Base-by-base conservation (phyloP, 2,329 filamentous ascomycete genomes). In the Leptographium flavum region DNA sequence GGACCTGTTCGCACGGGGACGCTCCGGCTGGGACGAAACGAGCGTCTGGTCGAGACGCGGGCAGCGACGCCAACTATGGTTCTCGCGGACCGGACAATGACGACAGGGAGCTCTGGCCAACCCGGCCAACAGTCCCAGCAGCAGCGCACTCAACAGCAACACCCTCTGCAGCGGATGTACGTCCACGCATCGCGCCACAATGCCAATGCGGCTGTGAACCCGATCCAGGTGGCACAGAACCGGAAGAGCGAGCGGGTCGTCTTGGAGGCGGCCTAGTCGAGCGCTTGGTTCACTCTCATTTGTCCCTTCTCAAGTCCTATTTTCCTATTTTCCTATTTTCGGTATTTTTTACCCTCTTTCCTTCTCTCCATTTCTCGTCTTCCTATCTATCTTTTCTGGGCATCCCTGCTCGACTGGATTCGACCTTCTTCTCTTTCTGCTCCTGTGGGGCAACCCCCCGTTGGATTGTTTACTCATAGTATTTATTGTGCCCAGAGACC, bases 231-330 rank as follows among this genome's bases (percentile, higher is more conserved):
- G 31, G 58, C 57, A 3, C 63, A 62, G 45, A 58, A 70, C 49
- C 63, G 71, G 47, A 69, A 69, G 58, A 77, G 74, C 54, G 70
- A 74, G 57, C 64, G 65, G 47, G 67, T 72, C 30, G 58, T 76
- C 32, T 57, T 77, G 23, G 73, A 77, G 49, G 62, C 62, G 10
- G 62, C 58, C 25, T 68, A 44, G 46, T 38, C 23, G 8, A 13
- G 21, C 21, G 10, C n/a, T 25, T 33, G 9, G 33, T 33, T 31
- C 33, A 15, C 11, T 27, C 33, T 39, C n/a, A 25, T 36, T 31
- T 23, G 30, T 47, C 27, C 37, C 22, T 36, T 39, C 22, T 39
- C 21, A 10, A 13, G 35, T 22, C 25, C 22, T 14, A 15, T 21
- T 39, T 40, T 10, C 11, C n/a, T 21, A n/a, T 31, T 41, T 44